Evolutionary conservation across 164 flowering plant species (phyloP).

Genomic region (Magnolia kwangsiensis): DNA sequence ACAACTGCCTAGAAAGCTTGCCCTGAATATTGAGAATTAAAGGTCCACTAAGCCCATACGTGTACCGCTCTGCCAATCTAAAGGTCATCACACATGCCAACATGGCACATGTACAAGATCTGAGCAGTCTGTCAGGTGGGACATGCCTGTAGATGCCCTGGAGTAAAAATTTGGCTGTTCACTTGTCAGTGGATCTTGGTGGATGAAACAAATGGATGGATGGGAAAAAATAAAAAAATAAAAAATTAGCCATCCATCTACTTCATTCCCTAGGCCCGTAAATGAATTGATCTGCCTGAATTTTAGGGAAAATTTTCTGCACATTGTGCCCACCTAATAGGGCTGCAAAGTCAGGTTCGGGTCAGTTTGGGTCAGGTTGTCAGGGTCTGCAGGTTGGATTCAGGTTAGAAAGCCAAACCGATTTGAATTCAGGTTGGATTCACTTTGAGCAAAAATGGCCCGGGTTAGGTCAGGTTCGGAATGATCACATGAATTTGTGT

Average conservation of each 20-base stretch:
- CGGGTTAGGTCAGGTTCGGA: too few relatives aligned
- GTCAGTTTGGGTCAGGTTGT: too few relatives aligned
- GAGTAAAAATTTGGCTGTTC: not conserved
- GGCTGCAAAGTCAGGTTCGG: too few relatives aligned
- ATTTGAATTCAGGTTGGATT: too few relatives aligned
- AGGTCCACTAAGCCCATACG: not conserved
- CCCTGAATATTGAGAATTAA: not conserved
- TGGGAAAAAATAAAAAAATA: too few relatives aligned
- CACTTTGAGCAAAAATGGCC: too few relatives aligned
- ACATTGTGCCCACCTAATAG: not conserved
- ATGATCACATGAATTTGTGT: too few relatives aligned
- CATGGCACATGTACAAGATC: not conserved
- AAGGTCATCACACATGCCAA: not conserved
- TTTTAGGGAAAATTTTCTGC: not conserved
- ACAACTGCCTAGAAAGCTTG: not conserved
- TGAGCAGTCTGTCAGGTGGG: not conserved
- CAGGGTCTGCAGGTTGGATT: too few relatives aligned
- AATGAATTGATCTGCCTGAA: not conserved
- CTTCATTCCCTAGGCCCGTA: not conserved
- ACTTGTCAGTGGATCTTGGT: not conserved
- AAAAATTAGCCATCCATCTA: not conserved
- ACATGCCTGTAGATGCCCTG: not conserved
- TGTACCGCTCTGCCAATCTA: not conserved
- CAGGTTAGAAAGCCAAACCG: too few relatives aligned
- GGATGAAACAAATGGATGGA: too few relatives aligned